Conservation (phyloP, 352 stramenopile species). For the Pseudoperonospora humuli region DNA sequence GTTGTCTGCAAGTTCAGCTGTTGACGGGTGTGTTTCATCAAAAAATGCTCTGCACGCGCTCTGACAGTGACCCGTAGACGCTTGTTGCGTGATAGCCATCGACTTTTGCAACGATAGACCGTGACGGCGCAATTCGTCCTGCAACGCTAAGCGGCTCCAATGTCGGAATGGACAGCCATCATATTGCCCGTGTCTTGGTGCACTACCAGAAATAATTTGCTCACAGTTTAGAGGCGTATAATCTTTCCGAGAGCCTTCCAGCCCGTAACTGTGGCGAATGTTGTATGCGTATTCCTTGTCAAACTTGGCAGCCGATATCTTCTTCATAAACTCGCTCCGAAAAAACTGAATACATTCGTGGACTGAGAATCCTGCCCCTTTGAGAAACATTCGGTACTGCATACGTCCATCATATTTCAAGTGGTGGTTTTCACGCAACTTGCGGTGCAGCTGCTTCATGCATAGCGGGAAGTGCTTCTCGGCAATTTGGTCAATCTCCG, state of each 20-base stretch:
- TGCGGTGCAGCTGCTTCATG: conserved; percentile 68
- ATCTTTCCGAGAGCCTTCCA: conserved; percentile 68
- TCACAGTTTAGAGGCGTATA: conserved; percentile 55
- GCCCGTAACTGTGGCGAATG: conserved; percentile 82
- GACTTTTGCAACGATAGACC: conserved; percentile 11
- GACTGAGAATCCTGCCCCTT: conserved; percentile 70
- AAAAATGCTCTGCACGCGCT: conserved; percentile 47
- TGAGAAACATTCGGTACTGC: conserved; percentile 82
- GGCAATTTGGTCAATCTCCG: conserved; percentile 63
- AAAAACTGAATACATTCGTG: conserved; percentile 75
- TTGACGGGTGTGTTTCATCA: conserved; percentile 31
- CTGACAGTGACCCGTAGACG: conserved; percentile 26
- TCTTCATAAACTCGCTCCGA: conserved; percentile 57
- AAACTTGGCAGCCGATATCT: conserved; percentile 54
- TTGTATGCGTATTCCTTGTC: conserved; percentile 82
- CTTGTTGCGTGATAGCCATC: conserved; percentile 28
- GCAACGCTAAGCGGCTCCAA: conserved; percentile 44
- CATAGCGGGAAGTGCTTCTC: conserved; percentile 69
- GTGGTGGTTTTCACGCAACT: conserved; percentile 67
- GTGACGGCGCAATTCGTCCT: conserved; percentile 31
- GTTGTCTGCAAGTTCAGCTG: conserved; percentile 6
- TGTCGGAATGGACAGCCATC: conserved; percentile 80
- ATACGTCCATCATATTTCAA: conserved; percentile 82
- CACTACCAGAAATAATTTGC: conserved; percentile 39
- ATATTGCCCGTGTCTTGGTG: conserved; percentile 57